A percentile compares a stretch with the other conserved stretches of the same genome.
Conservation (phyloP, 2,329 filamentous ascomycete species). For the Trichophyton schoenleinii region DNA sequence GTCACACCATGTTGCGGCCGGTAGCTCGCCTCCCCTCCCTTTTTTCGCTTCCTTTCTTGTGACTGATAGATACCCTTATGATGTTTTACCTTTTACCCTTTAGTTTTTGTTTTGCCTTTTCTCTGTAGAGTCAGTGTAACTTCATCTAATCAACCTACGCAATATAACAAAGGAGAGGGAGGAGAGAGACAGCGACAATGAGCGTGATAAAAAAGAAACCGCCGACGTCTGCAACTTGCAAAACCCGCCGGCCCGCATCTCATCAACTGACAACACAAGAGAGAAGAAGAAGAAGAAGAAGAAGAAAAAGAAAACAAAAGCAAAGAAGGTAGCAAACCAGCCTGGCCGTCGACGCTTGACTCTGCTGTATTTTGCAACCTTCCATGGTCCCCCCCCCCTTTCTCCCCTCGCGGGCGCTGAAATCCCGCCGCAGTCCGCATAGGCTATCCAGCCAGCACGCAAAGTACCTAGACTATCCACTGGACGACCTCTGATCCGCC, state of each 20-base stretch:
- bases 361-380: neutral
- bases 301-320: neutral
- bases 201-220: neutral
- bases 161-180: neutral
- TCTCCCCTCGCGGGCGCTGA: neutral
- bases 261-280: neutral
- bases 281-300: neutral
- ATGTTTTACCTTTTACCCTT: neutral
- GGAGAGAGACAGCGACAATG: neutral
- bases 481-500: too few relatives aligned
- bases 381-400: neutral
- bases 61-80: neutral
- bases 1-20: neutral
- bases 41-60: neutral
- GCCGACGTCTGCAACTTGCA: neutral
- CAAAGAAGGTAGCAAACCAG: neutral
- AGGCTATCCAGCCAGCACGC: neutral
- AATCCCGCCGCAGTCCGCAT: neutral
- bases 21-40: neutral
- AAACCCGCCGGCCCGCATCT: neutral
- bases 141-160: neutral
- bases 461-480: neutral
- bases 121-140: neutral
- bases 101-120: neutral
- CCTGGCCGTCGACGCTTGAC: neutral